Evolutionary conservation across 441 rosid species (phyloP).

Genomic region (Manihot esculenta): DNA sequence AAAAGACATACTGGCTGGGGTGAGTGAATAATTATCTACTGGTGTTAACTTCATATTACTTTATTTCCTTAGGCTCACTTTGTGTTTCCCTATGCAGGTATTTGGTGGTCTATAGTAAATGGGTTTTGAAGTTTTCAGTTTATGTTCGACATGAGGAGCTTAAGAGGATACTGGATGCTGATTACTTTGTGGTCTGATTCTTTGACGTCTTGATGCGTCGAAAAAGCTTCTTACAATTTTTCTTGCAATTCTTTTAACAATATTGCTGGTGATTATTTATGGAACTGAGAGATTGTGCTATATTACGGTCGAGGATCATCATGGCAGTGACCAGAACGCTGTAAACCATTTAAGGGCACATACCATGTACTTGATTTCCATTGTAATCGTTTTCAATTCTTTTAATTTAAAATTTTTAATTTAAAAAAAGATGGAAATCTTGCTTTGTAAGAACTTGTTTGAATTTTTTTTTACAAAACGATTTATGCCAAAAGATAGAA

Average conservation of each 20-base stretch:
- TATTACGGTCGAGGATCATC: too few relatives aligned
- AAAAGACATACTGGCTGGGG: slow-evolving; percentile 67
- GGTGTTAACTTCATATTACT: background rate
- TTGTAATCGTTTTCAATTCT: too few relatives aligned
- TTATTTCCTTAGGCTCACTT: slow-evolving; percentile 19
- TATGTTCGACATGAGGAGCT: background rate
- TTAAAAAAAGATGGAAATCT: too few relatives aligned
- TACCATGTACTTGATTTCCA: too few relatives aligned
- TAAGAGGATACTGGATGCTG: background rate
- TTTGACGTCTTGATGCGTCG: background rate
- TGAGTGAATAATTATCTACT: slow-evolving; percentile 31
- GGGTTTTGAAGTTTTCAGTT: background rate
- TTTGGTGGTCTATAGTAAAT: slow-evolving; percentile 47
- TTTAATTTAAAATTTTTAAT: too few relatives aligned
- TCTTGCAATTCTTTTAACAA: background rate
- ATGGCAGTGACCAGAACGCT: too few relatives aligned
- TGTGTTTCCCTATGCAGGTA: slow-evolving; percentile 41
- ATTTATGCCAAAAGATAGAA: too few relatives aligned
- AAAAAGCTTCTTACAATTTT: background rate
- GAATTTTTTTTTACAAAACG: too few relatives aligned
- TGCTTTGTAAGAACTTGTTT: too few relatives aligned
- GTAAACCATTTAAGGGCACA: too few relatives aligned
- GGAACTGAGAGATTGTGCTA: background rate
- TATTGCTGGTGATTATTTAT: background rate
- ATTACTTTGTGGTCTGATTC: background rate